Evolutionary conservation across 306 rosid genomes (phyloP).

Genomic region (Cucumis sativus): Cucumber_9930_V3 NC_026660.2:6263501-6264000

Average conservation of each 20-base stretch:
- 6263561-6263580: slow-evolving; percentile 29
- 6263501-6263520: slow-evolving; percentile 6
- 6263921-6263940: slow-evolving; percentile 97
- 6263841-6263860: slow-evolving; percentile 14
- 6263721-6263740: slow-evolving; percentile 83
- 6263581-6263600: slow-evolving; percentile 20
- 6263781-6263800: slow-evolving; percentile 20
- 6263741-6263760: slow-evolving; percentile 23
- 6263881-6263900: slow-evolving; percentile 48
- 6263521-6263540: slow-evolving; percentile 70
- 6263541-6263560: slow-evolving; percentile 31
- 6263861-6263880: slow-evolving; percentile 33
- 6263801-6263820: slow-evolving; percentile 7
- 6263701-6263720: slow-evolving; percentile 99
- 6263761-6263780: slow-evolving; percentile 28
- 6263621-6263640: slow-evolving; percentile 6
- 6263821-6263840: slow-evolving; percentile 12
- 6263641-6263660: slow-evolving; percentile 2
- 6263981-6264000: slow-evolving; percentile 51
- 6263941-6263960: slow-evolving; percentile 52
- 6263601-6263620: slow-evolving; percentile 16
- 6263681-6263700: slow-evolving; percentile 41
- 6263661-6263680: background rate
- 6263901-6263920: slow-evolving; percentile 82
- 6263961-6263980: slow-evolving; percentile 47